Conservation (phyloP, 1,284 basidiomycete genomes). For the Heliocybe sulcata region DNA sequence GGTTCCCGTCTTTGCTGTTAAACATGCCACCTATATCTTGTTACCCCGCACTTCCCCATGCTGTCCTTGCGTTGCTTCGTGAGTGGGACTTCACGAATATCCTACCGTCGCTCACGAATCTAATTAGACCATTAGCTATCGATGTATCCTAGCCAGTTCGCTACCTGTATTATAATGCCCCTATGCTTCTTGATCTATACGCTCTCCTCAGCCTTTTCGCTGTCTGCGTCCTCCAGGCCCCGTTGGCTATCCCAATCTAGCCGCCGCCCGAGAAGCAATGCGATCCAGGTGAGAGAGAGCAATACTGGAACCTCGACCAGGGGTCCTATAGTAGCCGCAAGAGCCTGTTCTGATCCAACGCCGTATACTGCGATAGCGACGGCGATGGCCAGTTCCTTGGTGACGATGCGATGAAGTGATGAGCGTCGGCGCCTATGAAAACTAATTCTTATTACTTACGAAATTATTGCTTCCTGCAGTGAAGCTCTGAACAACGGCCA, state of each 20-base stretch:
- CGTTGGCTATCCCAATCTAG: constrained; percentile 32
- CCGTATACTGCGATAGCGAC: constrained; percentile 78
- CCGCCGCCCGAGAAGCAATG: constrained; percentile 43
- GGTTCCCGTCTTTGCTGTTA: background rate
- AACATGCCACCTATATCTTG: too few species aligned
- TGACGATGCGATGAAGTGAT: constrained; percentile 11
- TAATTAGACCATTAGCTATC: background rate
- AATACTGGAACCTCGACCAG: constrained; percentile 78
- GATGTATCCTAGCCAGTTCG: background rate
- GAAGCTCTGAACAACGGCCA: constrained; percentile 64
- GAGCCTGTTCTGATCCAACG: constrained; percentile 63
- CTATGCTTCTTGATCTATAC: background rate
- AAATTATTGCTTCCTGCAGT: constrained; percentile 53
- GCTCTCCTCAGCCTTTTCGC: background rate
- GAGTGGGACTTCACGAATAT: background rate
- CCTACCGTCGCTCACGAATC: background rate
- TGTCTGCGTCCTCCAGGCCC: background rate
- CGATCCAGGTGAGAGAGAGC: constrained; percentile 64
- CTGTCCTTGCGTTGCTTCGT: background rate
- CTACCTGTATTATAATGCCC: background rate
- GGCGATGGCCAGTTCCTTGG: constrained; percentile 76
- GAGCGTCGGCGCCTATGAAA: background rate
- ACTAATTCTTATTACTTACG: constrained; percentile 21
- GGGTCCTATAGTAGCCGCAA: constrained; percentile 76
- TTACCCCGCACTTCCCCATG: background rate